phyloP scores from a whole-genome alignment of 2,329 filamentous ascomycete genomes.

The Stemphylium beticola region DNA sequence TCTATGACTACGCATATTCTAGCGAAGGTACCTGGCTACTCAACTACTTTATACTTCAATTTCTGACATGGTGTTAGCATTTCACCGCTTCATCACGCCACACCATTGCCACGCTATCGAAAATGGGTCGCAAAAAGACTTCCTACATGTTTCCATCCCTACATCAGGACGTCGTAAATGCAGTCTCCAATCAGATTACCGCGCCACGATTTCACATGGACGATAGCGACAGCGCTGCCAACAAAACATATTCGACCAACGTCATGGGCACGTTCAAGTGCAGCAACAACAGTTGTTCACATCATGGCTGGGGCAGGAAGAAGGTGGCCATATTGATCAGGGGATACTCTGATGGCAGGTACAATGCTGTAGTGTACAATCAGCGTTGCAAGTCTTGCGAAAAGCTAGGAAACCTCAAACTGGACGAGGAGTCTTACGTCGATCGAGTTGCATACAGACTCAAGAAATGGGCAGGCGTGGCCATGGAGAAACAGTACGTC shows the following conservation, averaged over 20 bases:
- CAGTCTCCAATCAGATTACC: no score
- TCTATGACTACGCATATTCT: no score
- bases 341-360: slow-evolving; percentile 18
- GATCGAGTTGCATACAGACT: slow-evolving; percentile 29
- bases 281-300: slow-evolving; percentile 14
- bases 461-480: slow-evolving; percentile 30
- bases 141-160: no score
- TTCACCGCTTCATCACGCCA: no score
- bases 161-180: no score
- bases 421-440: slow-evolving; percentile 26
- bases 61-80: no score
- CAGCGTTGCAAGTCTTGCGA: slow-evolving; percentile 27
- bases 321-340: slow-evolving; percentile 24
- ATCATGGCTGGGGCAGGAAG: slow-evolving; percentile 14
- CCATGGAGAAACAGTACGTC: neutral
- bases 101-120: no score
- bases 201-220: neutral
- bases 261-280: slow-evolving; percentile 26
- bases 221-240: neutral
- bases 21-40: no score
- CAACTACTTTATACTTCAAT: no score
- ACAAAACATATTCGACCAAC: slow-evolving; percentile 11
- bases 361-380: slow-evolving; percentile 26
- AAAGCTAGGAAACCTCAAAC: slow-evolving; percentile 15
- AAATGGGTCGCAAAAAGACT: no score